Evolutionary conservation across 495 filamentous ascomycete genomes (phyloP).

Genomic region (Penicillium verhagenii): DNA sequence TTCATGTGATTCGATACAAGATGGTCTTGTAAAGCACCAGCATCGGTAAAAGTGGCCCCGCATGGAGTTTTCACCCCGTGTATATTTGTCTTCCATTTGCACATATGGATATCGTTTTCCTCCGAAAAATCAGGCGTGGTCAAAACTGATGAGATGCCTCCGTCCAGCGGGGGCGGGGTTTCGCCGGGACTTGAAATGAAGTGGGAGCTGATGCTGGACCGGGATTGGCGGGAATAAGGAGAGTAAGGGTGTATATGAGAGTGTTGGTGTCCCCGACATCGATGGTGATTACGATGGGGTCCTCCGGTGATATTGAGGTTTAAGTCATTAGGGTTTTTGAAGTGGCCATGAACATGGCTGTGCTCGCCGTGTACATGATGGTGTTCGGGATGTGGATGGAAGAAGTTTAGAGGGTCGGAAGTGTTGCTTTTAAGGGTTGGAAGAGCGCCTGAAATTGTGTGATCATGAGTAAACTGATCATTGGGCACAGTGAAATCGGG

Average conservation of each 20-base stretch:
- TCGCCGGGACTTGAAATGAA: slow-evolving; percentile 40
- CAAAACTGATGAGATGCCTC: slow-evolving; percentile 36
- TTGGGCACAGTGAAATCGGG: slow-evolving; percentile 34
- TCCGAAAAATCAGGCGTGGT: slow-evolving; percentile 41
- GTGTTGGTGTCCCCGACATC: slow-evolving; percentile 36
- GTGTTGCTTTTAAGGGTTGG: slow-evolving; percentile 16
- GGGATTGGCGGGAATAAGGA: slow-evolving; percentile 43
- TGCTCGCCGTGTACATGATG: slow-evolving; percentile 20
- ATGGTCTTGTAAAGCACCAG: slow-evolving; percentile 45
- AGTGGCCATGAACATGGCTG: slow-evolving; percentile 13
- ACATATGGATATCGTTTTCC: slow-evolving; percentile 36
- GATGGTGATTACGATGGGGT: slow-evolving; percentile 40
- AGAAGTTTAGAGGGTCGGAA: slow-evolving; percentile 28
- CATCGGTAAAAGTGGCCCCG: slow-evolving; percentile 34
- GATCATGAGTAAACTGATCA: slow-evolving; percentile 25
- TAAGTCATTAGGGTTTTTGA: slow-evolving; percentile 32
- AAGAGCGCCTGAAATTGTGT: slow-evolving; percentile 13
- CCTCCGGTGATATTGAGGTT: slow-evolving; percentile 25
- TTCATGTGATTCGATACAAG: slow-evolving; percentile 41
- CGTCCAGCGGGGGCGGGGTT: slow-evolving; percentile 45
- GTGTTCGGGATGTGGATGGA: slow-evolving; percentile 28
- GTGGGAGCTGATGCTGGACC: slow-evolving; percentile 45
- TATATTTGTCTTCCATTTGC: slow-evolving; percentile 35
- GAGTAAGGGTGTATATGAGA: slow-evolving; percentile 39
- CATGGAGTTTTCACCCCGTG: slow-evolving; percentile 34